Percentiles rank a stretch among this genome's conserved stretches.
phyloP scores from a whole-genome alignment of 2,329 filamentous ascomycete genomes.

The Xenoacremonium recifei region DNA sequence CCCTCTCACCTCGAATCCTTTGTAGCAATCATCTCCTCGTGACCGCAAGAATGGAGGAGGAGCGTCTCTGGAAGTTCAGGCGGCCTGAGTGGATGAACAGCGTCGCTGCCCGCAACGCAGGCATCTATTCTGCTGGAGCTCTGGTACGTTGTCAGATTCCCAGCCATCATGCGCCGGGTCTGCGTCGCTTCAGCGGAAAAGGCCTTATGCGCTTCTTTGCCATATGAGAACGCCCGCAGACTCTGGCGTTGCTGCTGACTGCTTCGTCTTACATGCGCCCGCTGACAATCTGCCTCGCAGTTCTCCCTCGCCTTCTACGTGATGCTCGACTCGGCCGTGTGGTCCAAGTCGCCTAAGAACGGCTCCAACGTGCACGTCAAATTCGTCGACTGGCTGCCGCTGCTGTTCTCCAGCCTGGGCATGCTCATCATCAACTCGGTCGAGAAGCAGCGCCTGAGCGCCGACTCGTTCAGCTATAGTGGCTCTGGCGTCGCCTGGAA shows the following conservation, averaged over 20 bases:
- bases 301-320: slow-evolving; percentile 69
- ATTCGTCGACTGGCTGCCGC: slow-evolving; percentile 69
- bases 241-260: background rate
- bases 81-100: slow-evolving; percentile 67
- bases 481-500: slow-evolving; percentile 66
- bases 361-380: slow-evolving; percentile 59
- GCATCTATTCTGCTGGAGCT: slow-evolving; percentile 62
- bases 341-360: slow-evolving; percentile 62
- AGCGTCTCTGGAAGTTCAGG: slow-evolving; percentile 66
- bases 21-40: no score
- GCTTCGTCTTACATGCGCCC: background rate
- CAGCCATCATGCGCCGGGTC: no score
- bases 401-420: slow-evolving; percentile 64
- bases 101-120: slow-evolving; percentile 60
- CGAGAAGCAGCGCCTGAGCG: slow-evolving; percentile 63
- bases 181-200: no score
- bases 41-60: slow-evolving; percentile 52
- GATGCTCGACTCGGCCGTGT: slow-evolving; percentile 66
- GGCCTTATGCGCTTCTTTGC: background rate
- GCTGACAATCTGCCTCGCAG: slow-evolving; percentile 33
- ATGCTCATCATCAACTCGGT: slow-evolving; percentile 70
- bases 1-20: background rate
- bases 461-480: slow-evolving; percentile 62
- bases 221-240: background rate
- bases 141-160: slow-evolving; percentile 57